Conservation (phyloP, 495 filamentous ascomycete genomes). For the Neurospora sp. region DNA sequence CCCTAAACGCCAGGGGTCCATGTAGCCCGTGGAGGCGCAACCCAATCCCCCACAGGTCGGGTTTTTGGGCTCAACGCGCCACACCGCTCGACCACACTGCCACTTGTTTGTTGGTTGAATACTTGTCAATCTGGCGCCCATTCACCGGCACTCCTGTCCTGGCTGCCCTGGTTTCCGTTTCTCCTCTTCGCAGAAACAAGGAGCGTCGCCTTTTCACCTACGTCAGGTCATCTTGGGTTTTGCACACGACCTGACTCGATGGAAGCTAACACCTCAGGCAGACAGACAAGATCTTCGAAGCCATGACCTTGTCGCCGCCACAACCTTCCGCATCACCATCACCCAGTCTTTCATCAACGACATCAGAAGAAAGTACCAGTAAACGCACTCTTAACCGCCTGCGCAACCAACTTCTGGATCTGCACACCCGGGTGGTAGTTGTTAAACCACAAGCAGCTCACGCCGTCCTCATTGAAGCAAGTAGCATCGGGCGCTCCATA, state of each 20-base stretch:
- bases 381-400: slow-evolving; percentile 33
- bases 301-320: neutral
- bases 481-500: slow-evolving; percentile 34
- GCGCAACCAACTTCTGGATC: slow-evolving; percentile 27
- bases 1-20: neutral
- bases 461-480: slow-evolving; percentile 35
- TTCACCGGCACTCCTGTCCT: no score
- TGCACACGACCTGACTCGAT: neutral
- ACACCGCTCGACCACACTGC: neutral
- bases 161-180: neutral
- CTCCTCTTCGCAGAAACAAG: neutral
- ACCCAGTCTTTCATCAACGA: neutral
- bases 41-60: neutral
- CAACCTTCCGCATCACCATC: neutral
- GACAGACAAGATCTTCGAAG: neutral
- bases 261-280: neutral
- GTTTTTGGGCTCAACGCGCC: neutral
- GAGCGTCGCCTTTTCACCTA: no score
- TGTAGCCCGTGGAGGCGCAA: neutral
- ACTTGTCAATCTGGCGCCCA: neutral
- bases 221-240: no score
- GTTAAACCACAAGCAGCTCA: slow-evolving; percentile 36
- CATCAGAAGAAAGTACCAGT: slow-evolving; percentile 18
- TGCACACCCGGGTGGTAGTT: slow-evolving; percentile 34
- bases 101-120: neutral